phyloP scores from a whole-genome alignment of 176 grass and related monocot genomes.

The Olyra latifolia region DNA sequence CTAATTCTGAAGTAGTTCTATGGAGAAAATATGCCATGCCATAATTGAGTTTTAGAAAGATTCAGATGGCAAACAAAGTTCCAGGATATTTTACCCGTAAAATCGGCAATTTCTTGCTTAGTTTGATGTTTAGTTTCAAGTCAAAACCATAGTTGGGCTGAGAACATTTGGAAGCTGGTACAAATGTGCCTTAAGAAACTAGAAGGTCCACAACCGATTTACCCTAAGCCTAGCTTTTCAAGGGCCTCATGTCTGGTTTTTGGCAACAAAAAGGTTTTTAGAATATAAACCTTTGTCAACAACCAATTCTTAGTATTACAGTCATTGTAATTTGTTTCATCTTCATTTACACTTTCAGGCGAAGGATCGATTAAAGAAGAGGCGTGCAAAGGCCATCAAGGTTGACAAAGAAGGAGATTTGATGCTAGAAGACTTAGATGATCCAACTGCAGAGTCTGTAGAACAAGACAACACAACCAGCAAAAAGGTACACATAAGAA shows the following conservation, averaged over 20 bases:
- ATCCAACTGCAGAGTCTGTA: constrained; percentile 37
- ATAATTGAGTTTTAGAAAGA: neutral
- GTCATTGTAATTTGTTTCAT: neutral
- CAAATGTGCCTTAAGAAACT: neutral
- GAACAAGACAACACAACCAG: constrained; percentile 63
- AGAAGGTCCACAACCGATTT: neutral
- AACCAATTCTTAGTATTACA: neutral
- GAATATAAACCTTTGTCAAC: neutral
- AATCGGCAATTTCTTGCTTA: neutral
- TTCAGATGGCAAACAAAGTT: neutral
- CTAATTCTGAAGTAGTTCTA: constrained; percentile 4
- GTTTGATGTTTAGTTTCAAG: neutral
- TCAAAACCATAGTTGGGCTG: neutral
- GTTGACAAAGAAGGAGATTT: constrained; percentile 90
- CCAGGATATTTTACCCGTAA: neutral
- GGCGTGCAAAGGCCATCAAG: constrained; percentile 76
- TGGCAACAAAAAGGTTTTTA: neutral
- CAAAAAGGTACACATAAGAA: constrained; percentile 69
- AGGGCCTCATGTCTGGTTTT: neutral
- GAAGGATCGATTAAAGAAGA: constrained; percentile 88
- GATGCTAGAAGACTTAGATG: constrained; percentile 78
- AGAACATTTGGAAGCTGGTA: constrained; percentile 21
- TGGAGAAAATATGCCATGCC: neutral
- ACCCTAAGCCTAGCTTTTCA: neutral
- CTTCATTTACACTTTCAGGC: constrained; percentile 51